These are phyloP conservation scores for Candida andamanensis DNA, from an alignment of 805 yeast species.

Conservation along the genomic window DNA sequence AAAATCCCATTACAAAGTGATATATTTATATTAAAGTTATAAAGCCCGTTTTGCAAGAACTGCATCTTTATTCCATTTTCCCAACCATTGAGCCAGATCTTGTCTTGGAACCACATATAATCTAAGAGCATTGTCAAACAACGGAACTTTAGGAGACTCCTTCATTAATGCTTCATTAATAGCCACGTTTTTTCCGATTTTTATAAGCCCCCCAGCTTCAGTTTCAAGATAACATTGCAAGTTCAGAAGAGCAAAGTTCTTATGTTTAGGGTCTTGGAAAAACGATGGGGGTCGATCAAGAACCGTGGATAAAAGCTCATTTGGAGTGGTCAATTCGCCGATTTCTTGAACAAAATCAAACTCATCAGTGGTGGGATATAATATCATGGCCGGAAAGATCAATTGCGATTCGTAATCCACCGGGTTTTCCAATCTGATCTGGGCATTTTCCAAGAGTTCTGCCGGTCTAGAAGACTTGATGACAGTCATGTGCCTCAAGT, in stretches of 20 bases:
- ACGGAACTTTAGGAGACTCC: constrained; percentile 61
- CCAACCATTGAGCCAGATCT: constrained; percentile 61
- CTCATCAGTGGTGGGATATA: constrained; percentile 81
- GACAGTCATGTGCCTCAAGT: constrained; percentile 50
- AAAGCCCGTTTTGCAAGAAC: constrained; percentile 44
- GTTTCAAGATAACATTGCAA: constrained; percentile 82
- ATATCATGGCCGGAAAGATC: constrained; percentile 71
- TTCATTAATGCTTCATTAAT: constrained; percentile 60
- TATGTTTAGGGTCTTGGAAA: constrained; percentile 60
- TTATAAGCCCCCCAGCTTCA: constrained; percentile 73
- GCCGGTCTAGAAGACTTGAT: constrained; percentile 50
- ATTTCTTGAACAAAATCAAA: constrained; percentile 76
- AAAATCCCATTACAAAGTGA: background rate
- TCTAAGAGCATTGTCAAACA: constrained; percentile 69
- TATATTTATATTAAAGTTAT: constrained; percentile 1
- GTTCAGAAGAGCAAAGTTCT: constrained; percentile 51
- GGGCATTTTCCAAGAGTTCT: constrained; percentile 48
- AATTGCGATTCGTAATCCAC: constrained; percentile 71
- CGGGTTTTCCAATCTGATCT: constrained; percentile 56
- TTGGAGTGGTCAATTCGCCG: constrained; percentile 66
- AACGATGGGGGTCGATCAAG: constrained; percentile 62
- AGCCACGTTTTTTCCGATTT: constrained; percentile 73
- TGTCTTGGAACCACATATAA: constrained; percentile 75
- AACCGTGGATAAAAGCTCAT: constrained; percentile 56
- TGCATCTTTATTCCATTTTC: constrained; percentile 56